phyloP scores from a whole-genome alignment of 2,329 filamentous ascomycete species.

The Neurospora sp. region DNA sequence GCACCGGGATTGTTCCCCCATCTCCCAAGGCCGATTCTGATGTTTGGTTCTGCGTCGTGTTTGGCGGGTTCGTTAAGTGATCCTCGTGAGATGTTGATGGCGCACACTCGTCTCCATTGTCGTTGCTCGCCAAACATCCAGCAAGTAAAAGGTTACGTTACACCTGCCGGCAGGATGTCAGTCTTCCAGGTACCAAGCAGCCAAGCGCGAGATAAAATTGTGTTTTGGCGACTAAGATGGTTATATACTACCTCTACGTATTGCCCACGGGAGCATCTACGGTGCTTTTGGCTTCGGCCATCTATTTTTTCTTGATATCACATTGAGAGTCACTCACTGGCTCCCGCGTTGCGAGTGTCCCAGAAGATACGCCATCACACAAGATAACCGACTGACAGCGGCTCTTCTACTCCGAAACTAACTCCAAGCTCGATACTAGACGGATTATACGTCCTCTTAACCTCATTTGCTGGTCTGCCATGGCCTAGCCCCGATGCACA shows the following conservation, averaged over 20 bases:
- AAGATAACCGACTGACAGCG: background rate
- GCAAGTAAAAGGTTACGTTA: background rate
- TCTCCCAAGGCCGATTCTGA: background rate
- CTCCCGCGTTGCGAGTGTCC: background rate
- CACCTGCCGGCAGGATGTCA: background rate
- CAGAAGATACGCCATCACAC: background rate
- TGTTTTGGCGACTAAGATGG: background rate
- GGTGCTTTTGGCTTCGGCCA: background rate
- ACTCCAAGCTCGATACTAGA: background rate
- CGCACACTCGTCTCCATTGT: background rate
- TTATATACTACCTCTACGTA: background rate
- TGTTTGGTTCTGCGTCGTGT: background rate
- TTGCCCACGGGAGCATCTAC: background rate
- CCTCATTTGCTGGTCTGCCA: background rate
- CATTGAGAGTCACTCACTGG: background rate
- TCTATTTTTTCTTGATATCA: background rate
- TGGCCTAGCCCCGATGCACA: background rate
- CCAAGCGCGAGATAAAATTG: background rate
- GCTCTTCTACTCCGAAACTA: background rate
- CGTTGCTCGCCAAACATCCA: background rate
- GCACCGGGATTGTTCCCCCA: background rate
- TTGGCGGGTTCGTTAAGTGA: background rate
- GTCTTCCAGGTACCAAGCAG: background rate
- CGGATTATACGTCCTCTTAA: background rate
- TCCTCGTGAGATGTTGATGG: background rate